phyloP scores from a whole-genome alignment of 2,329 filamentous ascomycete genomes.

The Aureobasidium subglaciale region DNA sequence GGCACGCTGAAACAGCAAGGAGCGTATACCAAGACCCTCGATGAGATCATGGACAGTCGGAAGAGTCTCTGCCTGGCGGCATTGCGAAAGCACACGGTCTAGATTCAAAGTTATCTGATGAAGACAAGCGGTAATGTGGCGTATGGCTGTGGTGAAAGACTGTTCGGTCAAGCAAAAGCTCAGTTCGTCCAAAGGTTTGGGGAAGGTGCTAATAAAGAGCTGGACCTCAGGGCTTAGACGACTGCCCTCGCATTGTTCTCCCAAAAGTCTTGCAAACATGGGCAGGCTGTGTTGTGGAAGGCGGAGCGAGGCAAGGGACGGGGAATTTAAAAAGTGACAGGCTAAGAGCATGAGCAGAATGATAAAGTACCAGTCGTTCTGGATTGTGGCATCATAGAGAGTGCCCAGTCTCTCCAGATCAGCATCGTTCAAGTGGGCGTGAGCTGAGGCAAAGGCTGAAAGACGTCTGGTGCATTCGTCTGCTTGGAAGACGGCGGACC shows the following conservation, averaged over 20 bases:
- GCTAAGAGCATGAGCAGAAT: slow-evolving; percentile 1
- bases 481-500: background rate
- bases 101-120: background rate
- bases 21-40: background rate
- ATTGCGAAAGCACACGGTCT: background rate
- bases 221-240: background rate
- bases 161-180: background rate
- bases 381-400: background rate
- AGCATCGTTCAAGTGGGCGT: background rate
- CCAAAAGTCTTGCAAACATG: background rate
- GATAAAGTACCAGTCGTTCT: slow-evolving; percentile 10
- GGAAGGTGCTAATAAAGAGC: slow-evolving; percentile 2
- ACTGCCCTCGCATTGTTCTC: background rate
- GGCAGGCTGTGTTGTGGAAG: background rate
- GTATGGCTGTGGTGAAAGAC: background rate
- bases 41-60: slow-evolving; percentile 3
- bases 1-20: background rate
- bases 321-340: background rate
- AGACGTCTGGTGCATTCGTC: background rate
- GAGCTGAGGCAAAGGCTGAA: background rate
- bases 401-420: background rate
- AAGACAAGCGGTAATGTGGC: background rate
- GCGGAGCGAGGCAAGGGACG: background rate
- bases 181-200: background rate
- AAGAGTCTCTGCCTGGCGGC: background rate